Evolutionary conservation across 257 asterid species (phyloP), one percentile per base, ranked within the genome.

Genomic region (Solanum medicagineum): DNA sequence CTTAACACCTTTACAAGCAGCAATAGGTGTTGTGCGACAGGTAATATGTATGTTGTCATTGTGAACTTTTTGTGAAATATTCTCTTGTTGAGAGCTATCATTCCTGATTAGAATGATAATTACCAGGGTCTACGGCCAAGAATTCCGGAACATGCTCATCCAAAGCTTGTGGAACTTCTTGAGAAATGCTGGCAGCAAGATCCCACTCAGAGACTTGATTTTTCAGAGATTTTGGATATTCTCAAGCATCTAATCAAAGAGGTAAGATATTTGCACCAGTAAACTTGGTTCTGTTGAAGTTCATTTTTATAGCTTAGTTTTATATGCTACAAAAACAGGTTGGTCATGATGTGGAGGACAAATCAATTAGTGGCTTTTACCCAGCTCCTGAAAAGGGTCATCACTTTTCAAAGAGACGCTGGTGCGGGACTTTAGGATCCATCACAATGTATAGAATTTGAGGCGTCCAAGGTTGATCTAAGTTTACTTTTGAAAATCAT

Each of bases 121-220:
- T 29, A 26, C 12, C 88, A 92, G 94, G 90, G 90, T 74, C 51
- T 90, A 70, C 85, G 93, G 36, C 94, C 94, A 66, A 85, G 86
- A 47, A 89, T 90, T 69, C 91, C 94, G 2, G 84, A 86, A 75
- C 29, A 73, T 65, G 89, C 91, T 1, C 91, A 89, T 82, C 93
- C 92, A 22, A 86, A 88, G 85, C 81, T 90, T 54, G 89, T 65
- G 24, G 91, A 90, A 42, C 89, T 92, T 81, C 89, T 92, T 7
- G 84, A 87, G 24, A 88, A 81, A 66, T 90, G 93, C 54, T 92
- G 94, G 94, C 88, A 87, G 86, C 94, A 86, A 85, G 91, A 88
- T 71, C 92, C 94, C 29, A 79, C 84, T 65, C 24, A 74, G 68
- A 92, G 93, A 81, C 93, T 93, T 9, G 90, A 88, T 59, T 92